These are phyloP conservation scores for Amanita thiersii DNA, from an alignment of 768 basidiomycete species.

Conservation along the genomic window DNA sequence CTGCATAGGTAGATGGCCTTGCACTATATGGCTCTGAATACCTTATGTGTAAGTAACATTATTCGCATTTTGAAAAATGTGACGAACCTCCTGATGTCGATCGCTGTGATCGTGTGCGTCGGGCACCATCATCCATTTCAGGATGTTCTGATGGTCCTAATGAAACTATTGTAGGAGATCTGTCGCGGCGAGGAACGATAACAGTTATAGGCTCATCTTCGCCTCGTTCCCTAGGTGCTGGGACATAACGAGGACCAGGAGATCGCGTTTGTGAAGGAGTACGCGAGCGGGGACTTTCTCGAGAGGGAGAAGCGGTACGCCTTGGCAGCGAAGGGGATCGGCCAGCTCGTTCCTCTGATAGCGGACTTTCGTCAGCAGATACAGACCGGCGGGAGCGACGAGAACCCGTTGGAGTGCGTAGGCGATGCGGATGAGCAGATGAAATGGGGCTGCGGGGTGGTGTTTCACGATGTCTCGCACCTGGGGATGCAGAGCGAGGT, in stretches of 20 bases:
- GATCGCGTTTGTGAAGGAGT: conserved; percentile 12
- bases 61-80: neutral
- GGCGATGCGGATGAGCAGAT: neutral
- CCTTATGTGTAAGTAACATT: neutral
- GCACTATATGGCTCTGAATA: conserved; percentile 5
- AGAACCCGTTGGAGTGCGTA: neutral
- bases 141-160: conserved; percentile 2
- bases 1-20: conserved; percentile 3
- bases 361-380: no score
- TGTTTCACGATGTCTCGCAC: neutral
- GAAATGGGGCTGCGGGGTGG: neutral
- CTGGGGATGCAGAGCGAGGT: neutral
- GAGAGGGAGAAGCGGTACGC: conserved; percentile 9
- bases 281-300: conserved; percentile 12
- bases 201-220: conserved; percentile 4
- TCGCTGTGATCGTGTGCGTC: conserved; percentile 1
- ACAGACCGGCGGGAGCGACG: no score
- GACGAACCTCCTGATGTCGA: conserved; percentile 4
- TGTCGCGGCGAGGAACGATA: conserved; percentile 12
- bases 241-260: conserved; percentile 6
- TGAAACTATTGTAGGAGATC: conserved; percentile 7
- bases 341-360: neutral
- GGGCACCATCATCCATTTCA: conserved; percentile 1
- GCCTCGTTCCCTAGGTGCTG: conserved; percentile 5
- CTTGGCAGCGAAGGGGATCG: conserved; percentile 4